Percentiles rank a stretch among this genome's conserved stretches.
These are phyloP conservation scores for Colletotrichum scovillei DNA, from an alignment of 2,329 filamentous ascomycete species.

Conservation along the genomic window DNA sequence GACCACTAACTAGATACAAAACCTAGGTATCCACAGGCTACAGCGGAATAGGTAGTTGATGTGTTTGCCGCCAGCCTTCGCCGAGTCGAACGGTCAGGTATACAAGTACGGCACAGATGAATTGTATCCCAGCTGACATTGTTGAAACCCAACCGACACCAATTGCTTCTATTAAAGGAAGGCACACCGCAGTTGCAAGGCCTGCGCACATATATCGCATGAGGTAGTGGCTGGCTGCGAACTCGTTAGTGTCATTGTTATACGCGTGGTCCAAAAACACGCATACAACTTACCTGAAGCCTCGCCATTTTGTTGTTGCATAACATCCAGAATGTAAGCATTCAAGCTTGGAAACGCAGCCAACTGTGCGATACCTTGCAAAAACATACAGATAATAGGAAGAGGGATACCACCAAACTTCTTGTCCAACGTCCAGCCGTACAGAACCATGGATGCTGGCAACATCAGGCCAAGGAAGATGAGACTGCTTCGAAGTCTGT, in stretches of 20 bases:
- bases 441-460: constrained; percentile 74
- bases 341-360: constrained; percentile 83
- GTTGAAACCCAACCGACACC: constrained; percentile 87
- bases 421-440: constrained; percentile 63
- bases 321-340: constrained; percentile 86
- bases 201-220: constrained; percentile 81
- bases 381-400: constrained; percentile 79
- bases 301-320: constrained; percentile 59
- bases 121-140: constrained; percentile 53
- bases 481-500: constrained; percentile 71
- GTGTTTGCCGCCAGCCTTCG: background rate
- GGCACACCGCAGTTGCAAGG: constrained; percentile 74
- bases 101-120: background rate
- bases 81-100: background rate
- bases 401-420: constrained; percentile 64
- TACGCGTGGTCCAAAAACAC: background rate
- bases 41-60: background rate
- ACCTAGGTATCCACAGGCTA: background rate
- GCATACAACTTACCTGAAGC: background rate
- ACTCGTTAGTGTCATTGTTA: too few species aligned
- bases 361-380: constrained; percentile 79
- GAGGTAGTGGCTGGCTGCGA: constrained; percentile 84
- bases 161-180: constrained; percentile 77
- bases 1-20: background rate
- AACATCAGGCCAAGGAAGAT: constrained; percentile 68